Evolutionary conservation across 345 rosid genomes (phyloP).

Genomic region (Murraya paniculata): DNA sequence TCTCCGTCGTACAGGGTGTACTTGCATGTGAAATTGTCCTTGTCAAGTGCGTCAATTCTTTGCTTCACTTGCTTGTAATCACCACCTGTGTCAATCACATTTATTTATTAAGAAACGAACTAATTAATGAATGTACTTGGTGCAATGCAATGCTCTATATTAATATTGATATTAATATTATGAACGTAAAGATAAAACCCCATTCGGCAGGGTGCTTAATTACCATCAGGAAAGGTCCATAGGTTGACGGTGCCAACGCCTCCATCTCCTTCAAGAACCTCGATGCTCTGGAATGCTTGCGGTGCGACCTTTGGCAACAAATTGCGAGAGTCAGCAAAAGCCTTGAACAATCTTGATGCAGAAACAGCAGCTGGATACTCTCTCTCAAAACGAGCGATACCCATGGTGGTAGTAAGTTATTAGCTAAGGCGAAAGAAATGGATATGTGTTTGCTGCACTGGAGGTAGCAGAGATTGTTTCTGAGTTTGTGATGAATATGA

Average conservation of each 20-base stretch:
- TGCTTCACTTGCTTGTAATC: conserved; percentile 32
- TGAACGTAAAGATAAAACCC: too few species aligned
- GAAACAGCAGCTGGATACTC: not conserved
- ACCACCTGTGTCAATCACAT: not conserved
- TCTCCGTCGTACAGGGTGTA: conserved; percentile 39
- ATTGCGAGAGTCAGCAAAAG: conserved; percentile 5
- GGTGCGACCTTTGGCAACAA: conserved; percentile 25
- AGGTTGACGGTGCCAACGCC: conserved; percentile 35
- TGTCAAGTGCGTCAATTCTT: conserved; percentile 32
- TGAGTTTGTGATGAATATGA: not conserved
- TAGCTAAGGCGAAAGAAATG: not conserved
- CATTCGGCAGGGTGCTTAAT: too few species aligned
- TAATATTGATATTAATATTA: too few species aligned
- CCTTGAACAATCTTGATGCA: not conserved
- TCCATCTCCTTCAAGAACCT: conserved; percentile 30
- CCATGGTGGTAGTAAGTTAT: not conserved
- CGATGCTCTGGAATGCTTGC: conserved; percentile 22
- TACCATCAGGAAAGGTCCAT: conserved; percentile 24
- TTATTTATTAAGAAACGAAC: too few species aligned
- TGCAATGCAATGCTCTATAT: too few species aligned
- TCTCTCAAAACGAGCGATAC: not conserved
- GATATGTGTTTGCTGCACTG: too few species aligned
- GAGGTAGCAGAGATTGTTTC: not conserved
- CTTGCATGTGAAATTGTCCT: conserved; percentile 18
- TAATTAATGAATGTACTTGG: too few species aligned